phyloP scores from a whole-genome alignment of 1,284 basidiomycete genomes.

The Cryptococcus sp. region DNA sequence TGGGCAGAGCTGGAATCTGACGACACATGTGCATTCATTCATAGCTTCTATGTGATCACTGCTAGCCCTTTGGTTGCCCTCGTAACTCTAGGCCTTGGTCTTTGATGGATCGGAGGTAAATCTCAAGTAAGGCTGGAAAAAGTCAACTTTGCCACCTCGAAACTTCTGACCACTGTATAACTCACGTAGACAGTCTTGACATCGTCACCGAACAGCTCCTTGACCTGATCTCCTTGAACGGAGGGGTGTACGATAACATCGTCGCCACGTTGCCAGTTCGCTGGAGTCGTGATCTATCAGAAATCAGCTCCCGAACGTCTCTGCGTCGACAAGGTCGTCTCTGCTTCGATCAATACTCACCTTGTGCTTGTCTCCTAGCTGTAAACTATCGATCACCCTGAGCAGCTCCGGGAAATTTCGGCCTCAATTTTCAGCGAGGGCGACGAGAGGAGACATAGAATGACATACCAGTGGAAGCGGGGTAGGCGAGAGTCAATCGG shows the following conservation, averaged over 20 bases:
- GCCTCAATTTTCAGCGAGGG: constrained; percentile 43
- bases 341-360: constrained; percentile 14
- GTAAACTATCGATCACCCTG: constrained; percentile 78
- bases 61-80: too few species aligned
- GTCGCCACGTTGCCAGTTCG: constrained; percentile 87
- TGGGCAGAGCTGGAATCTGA: too few species aligned
- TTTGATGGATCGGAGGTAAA: constrained; percentile 47
- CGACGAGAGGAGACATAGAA: background rate
- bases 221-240: constrained; percentile 80
- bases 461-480: constrained; percentile 68
- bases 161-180: background rate
- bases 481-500: constrained; percentile 84
- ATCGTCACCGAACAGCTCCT: constrained; percentile 56
- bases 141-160: background rate
- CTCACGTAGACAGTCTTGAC: constrained; percentile 49
- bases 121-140: constrained; percentile 51
- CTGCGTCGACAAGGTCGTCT: background rate
- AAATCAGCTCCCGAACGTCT: background rate
- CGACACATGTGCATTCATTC: too few species aligned
- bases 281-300: constrained; percentile 61
- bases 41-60: too few species aligned
- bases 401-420: constrained; percentile 73
- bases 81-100: constrained; percentile 5
- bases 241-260: constrained; percentile 93
- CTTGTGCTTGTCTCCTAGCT: constrained; percentile 83